Percentiles rank a stretch among this genome's conserved stretches.
Conservation (phyloP, 768 basidiomycete genomes). For the Polyporus arcularius region DNA sequence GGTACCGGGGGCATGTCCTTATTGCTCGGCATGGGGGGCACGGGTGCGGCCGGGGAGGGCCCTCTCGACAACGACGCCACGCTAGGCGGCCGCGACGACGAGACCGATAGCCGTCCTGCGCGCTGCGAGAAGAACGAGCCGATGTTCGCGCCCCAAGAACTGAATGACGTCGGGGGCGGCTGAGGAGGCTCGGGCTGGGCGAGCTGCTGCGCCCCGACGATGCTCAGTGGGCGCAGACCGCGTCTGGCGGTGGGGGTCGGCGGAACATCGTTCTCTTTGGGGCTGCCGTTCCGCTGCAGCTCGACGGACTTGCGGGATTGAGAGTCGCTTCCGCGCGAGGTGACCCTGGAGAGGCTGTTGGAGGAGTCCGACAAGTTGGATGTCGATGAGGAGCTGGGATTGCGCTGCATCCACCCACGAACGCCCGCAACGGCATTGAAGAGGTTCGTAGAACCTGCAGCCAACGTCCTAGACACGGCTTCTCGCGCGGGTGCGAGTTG, state of each 20-base stretch:
- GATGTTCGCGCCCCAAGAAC: slow-evolving; percentile 46
- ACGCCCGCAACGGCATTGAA: slow-evolving; percentile 93
- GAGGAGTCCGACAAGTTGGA: background rate
- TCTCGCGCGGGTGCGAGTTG: slow-evolving; percentile 93
- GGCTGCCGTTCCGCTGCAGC: slow-evolving; percentile 1
- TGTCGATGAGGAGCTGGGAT: slow-evolving; percentile 14
- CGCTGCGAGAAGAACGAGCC: slow-evolving; percentile 50
- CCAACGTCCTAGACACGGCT: slow-evolving; percentile 77
- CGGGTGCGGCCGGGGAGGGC: slow-evolving; percentile 20
- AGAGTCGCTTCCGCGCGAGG: slow-evolving; percentile 10
- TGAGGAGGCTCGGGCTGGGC: slow-evolving; percentile 22
- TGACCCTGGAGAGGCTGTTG: slow-evolving; percentile 18
- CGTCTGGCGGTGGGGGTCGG: slow-evolving; percentile 17
- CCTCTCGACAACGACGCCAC: slow-evolving; percentile 14
- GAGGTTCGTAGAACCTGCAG: slow-evolving; percentile 73
- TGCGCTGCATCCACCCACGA: slow-evolving; percentile 64
- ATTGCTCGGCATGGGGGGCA: slow-evolving; percentile 8
- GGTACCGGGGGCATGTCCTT: slow-evolving; percentile 15
- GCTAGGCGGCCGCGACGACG: slow-evolving; percentile 24
- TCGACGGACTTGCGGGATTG: slow-evolving; percentile 9
- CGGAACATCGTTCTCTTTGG: slow-evolving; percentile 8
- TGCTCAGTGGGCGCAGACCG: slow-evolving; percentile 31
- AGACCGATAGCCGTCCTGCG: slow-evolving; percentile 33
- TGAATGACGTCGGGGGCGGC: slow-evolving; percentile 36
- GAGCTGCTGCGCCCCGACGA: slow-evolving; percentile 27